Percentiles rank a stretch among this genome's conserved stretches.
phyloP scores from a whole-genome alignment of 78 protist genomes.

The Monocercomonoides exilis region DNA sequence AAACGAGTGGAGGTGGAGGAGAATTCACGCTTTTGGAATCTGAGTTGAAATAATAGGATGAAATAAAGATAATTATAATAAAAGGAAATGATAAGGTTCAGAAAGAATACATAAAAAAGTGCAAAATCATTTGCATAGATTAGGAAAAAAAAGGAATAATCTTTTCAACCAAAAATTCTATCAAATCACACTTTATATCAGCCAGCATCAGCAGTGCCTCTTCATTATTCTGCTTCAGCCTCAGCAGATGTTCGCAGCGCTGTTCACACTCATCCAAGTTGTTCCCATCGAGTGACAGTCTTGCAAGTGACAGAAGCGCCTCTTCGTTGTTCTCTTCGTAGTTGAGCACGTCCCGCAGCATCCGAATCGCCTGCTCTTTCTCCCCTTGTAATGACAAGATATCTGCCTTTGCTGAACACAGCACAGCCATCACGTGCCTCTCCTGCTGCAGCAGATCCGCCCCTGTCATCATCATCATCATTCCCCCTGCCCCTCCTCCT shows the following conservation, averaged over 20 bases:
- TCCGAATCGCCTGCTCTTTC: neutral
- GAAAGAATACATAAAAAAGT: too few species aligned
- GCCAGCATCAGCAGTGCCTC: conserved; percentile 14
- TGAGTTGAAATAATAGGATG: too few species aligned
- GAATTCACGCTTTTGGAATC: neutral
- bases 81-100: too few species aligned
- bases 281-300: neutral
- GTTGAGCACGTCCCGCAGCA: neutral
- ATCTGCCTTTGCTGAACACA: neutral
- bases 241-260: neutral
- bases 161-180: too few species aligned
- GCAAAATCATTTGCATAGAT: too few species aligned
- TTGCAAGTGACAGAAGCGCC: conserved; percentile 5
- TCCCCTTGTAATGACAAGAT: neutral
- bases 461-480: neutral
- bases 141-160: too few species aligned
- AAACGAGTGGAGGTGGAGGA: neutral
- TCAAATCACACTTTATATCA: too few species aligned
- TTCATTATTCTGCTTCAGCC: neutral
- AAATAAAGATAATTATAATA: too few species aligned
- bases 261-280: neutral
- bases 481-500: neutral
- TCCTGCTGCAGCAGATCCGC: neutral
- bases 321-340: neutral
- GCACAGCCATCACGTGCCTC: neutral